A percentile compares a stretch with the other conserved stretches of the same genome.
Conservation (phyloP, 768 basidiomycete species). For the Chalciporus sphaerocephalus region DNA sequence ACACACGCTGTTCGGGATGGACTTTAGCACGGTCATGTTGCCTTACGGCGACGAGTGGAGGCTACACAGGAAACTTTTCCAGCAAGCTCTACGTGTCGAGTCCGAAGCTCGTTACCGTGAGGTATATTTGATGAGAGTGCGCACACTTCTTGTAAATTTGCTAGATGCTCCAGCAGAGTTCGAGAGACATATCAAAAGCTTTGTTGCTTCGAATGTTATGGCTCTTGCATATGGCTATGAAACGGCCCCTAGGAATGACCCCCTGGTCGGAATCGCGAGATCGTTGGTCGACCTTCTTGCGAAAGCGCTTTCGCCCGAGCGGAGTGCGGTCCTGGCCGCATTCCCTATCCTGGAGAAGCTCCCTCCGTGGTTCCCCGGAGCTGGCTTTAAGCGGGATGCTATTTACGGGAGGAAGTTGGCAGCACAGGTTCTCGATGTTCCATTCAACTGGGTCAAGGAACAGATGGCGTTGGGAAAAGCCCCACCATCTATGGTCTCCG, state of each 20-base stretch:
- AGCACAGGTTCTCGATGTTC: constrained; percentile 18
- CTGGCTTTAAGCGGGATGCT: constrained; percentile 19
- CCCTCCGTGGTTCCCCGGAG: constrained; percentile 25
- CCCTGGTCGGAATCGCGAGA: constrained; percentile 18
- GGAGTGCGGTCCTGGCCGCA: constrained; percentile 15
- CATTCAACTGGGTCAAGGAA: constrained; percentile 24
- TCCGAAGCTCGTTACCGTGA: constrained; percentile 16
- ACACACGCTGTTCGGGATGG: constrained; percentile 22
- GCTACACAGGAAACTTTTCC: constrained; percentile 29
- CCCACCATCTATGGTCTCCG: constrained; percentile 25
- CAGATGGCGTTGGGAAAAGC: constrained; percentile 18
- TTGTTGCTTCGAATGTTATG: constrained; percentile 25
- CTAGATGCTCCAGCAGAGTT: constrained; percentile 22
- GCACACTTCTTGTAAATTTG: constrained; percentile 19
- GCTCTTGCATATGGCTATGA: constrained; percentile 26
- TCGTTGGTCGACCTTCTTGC: constrained; percentile 18
- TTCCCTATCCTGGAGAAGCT: constrained; percentile 23
- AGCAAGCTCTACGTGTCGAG: constrained; percentile 25
- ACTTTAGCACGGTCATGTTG: constrained; percentile 26
- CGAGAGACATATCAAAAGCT: constrained; percentile 25
- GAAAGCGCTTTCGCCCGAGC: constrained; percentile 19
- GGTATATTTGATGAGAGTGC: constrained; percentile 19
- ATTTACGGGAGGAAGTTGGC: constrained; percentile 10
- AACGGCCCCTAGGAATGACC: constrained; percentile 13
- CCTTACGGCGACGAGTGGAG: constrained; percentile 31